phyloP scores from a whole-genome alignment of 2,329 filamentous ascomycete genomes.

The Metarhizium anisopliae region DNA sequence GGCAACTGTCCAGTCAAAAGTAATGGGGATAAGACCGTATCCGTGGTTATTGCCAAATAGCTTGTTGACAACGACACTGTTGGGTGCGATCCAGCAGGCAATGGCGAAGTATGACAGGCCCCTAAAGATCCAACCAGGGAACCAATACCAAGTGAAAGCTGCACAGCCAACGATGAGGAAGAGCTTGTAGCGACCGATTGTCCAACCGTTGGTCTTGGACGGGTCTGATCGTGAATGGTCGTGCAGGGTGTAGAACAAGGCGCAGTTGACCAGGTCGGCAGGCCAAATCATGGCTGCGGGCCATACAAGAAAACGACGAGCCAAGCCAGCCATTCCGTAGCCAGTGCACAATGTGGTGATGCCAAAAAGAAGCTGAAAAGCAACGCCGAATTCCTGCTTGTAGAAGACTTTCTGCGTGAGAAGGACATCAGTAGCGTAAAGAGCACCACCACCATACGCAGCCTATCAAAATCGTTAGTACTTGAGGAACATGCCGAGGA shows the following conservation, averaged over 20 bases:
- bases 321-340: slow-evolving; percentile 47
- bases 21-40: slow-evolving; percentile 51
- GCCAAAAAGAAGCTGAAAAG: slow-evolving; percentile 44
- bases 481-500: not conserved
- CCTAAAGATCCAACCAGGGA: slow-evolving; percentile 54
- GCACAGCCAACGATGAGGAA: slow-evolving; percentile 48
- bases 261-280: slow-evolving; percentile 42
- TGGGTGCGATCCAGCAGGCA: slow-evolving; percentile 52
- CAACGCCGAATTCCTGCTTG: slow-evolving; percentile 43
- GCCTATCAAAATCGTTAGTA: slow-evolving; percentile 24
- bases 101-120: slow-evolving; percentile 55
- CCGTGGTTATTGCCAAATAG: slow-evolving; percentile 52
- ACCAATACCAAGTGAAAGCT: slow-evolving; percentile 49
- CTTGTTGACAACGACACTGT: slow-evolving; percentile 52
- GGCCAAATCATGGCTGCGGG: slow-evolving; percentile 53
- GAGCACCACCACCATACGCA: slow-evolving; percentile 46
- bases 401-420: slow-evolving; percentile 47
- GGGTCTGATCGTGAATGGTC: slow-evolving; percentile 38
- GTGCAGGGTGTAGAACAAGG: slow-evolving; percentile 40
- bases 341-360: slow-evolving; percentile 48
- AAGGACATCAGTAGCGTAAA: slow-evolving; percentile 46
- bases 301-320: slow-evolving; percentile 42
- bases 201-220: slow-evolving; percentile 49
- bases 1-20: slow-evolving; percentile 43
- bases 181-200: slow-evolving; percentile 52